phyloP scores from a whole-genome alignment of 441 rosid species.

The Mallotus repandus region DNA sequence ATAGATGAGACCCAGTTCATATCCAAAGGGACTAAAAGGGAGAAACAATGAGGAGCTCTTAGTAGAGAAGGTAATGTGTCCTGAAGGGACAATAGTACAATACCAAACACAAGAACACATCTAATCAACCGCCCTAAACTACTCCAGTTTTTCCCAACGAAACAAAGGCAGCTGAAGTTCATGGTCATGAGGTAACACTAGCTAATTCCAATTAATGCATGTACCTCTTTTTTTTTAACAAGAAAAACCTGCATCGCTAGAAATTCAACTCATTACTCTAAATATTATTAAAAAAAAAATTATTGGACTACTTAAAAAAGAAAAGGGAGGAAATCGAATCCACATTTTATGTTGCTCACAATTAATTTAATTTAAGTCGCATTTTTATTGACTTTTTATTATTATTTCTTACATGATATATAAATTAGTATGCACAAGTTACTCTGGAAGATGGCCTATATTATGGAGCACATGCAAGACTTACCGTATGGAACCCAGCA shows the following conservation, averaged over 20 bases:
- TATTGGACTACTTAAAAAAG: too few species aligned
- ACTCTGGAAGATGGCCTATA: not conserved
- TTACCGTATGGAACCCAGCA: conserved; percentile 29
- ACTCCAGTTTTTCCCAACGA: not conserved
- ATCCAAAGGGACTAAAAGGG: not conserved
- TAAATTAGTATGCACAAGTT: conserved; percentile 23
- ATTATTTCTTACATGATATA: not conserved
- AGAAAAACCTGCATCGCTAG: too few species aligned
- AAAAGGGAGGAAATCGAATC: too few species aligned
- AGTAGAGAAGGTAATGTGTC: not conserved
- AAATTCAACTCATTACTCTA: too few species aligned
- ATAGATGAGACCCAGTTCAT: conserved; percentile 6
- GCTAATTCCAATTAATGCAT: not conserved
- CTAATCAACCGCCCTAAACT: not conserved
- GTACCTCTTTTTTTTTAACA: too few species aligned
- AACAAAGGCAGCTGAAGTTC: not conserved
- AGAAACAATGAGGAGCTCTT: not conserved
- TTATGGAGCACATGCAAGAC: conserved; percentile 25
- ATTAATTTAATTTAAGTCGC: too few species aligned
- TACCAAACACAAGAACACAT: conserved; percentile 14
- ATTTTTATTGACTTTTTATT: too few species aligned
- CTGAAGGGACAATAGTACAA: conserved; percentile 3
- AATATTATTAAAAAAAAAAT: too few species aligned
- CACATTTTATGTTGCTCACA: too few species aligned
- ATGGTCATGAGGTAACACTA: not conserved